These are phyloP conservation scores for Apiospora saccharicola DNA, from an alignment of 2,329 filamentous ascomycete species.

Conservation along the genomic window DNA sequence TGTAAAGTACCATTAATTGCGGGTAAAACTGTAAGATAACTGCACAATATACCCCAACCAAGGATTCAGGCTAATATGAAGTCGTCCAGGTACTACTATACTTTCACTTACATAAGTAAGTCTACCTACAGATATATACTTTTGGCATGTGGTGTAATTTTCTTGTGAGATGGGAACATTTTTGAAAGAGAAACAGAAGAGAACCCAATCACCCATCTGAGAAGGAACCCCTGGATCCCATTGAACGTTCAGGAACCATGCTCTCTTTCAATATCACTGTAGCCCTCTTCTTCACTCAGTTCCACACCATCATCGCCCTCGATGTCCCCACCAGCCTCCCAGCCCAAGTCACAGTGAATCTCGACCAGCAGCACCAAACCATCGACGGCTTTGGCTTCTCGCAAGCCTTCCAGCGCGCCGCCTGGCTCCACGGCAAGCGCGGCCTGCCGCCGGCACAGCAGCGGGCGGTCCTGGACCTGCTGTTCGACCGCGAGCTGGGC, in stretches of 20 bases:
- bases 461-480: constrained; percentile 42
- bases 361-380: constrained; percentile 43
- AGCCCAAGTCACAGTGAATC: constrained; percentile 24
- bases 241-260: background rate
- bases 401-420: constrained; percentile 51
- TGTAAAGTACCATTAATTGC: background rate
- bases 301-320: background rate
- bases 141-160: background rate
- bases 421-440: constrained; percentile 27
- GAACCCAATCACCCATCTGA: background rate
- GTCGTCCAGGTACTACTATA: background rate
- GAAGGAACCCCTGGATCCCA: background rate
- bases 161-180: background rate
- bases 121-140: too few species aligned
- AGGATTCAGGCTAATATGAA: background rate
- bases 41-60: background rate
- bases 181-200: background rate
- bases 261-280: too few species aligned
- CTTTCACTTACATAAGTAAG: background rate
- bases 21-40: background rate
- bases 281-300: background rate
- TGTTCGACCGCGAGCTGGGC: constrained; percentile 45
- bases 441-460: constrained; percentile 41
- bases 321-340: background rate
- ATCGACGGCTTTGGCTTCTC: constrained; percentile 52